A percentile compares a stretch with the other conserved stretches of the same genome.
Evolutionary conservation across 148 eudicot species (phyloP).

Genomic region (Camellia lanceoleosa): DNA sequence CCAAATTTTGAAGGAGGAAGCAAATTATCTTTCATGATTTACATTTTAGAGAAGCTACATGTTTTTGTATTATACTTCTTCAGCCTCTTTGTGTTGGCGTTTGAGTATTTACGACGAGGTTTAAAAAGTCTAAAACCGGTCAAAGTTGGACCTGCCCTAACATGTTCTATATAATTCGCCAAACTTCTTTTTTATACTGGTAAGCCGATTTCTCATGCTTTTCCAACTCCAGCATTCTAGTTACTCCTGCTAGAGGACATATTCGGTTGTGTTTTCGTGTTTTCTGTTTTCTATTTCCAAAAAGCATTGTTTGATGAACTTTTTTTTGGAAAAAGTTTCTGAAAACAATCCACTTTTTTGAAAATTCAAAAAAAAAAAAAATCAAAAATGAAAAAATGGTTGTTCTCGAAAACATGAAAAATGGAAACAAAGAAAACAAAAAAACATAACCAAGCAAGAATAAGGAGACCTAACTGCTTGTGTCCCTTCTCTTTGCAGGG

Average conservation of each 20-base stretch:
- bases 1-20: constrained; percentile 36
- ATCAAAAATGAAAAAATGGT: too few species aligned
- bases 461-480: not conserved
- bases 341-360: too few species aligned
- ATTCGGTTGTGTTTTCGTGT: not conserved
- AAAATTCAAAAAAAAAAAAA: too few species aligned
- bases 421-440: too few species aligned
- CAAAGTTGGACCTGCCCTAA: constrained; percentile 50
- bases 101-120: constrained; percentile 51
- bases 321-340: too few species aligned
- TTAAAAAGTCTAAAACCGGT: constrained; percentile 64
- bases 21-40: constrained; percentile 32
- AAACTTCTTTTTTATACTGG: constrained; percentile 22
- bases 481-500: constrained; percentile 17
- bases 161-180: constrained; percentile 21
- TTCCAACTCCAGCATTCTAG: not conserved
- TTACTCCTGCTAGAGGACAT: not conserved
- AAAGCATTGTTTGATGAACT: too few species aligned
- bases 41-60: constrained; percentile 40
- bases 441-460: too few species aligned
- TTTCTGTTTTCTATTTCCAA: too few species aligned
- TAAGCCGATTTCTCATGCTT: constrained; percentile 5
- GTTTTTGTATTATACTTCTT: constrained; percentile 47
- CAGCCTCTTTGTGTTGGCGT: constrained; percentile 56
- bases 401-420: too few species aligned